Evolutionary conservation across 1,284 basidiomycete genomes (phyloP), one percentile per base, ranked within the genome.

Genomic region (Ustilago crameri): DNA sequence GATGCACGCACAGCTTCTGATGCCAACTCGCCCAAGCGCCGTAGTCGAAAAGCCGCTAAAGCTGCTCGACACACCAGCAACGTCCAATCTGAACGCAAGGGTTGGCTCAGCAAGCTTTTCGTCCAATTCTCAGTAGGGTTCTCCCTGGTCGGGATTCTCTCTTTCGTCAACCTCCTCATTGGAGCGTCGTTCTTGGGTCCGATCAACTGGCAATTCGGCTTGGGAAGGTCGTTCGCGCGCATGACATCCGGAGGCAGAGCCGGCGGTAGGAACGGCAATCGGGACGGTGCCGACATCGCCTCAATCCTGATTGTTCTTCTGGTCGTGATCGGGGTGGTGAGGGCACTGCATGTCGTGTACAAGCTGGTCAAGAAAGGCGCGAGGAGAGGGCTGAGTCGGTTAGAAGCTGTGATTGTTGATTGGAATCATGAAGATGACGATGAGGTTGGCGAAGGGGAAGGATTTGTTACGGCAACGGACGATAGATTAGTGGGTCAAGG

Each of bases 81-180:
- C 23, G 15, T 3, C 12, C 43, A 35, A 9, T 4, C 15, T 12
- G 53, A 61, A 35, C 35, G 44, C 20, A 37, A 62, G 45, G 48
- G 64, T 32, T 65, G 56, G 61, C 18, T 73, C 3, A 47, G 47
- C 54, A 65, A 53, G 34, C 54, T 69, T 14, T 20, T 73, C 3
- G 24, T 73, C 7, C 70, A 73, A 46, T 73, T 77, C 42, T 67
- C 69, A 5, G 55, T 77, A 12, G 75, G 75, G n/a, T 75, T 75
- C 38, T 75, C 65, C 2, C 47, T 77, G 3, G 66, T 77, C 26
- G 75, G 75, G 43, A 74, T 75, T 17, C 35, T 70, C 3, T 72
- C 68, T 26, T 75, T 77, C 22, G 46, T 77, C 57, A 75, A 72
- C 23, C 46, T 77, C 17, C 58, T 77, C 14, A 47, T 77, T 12